Base-by-base conservation (phyloP, 768 basidiomycete genomes). In the Phaeolepiota aurea region DNA sequence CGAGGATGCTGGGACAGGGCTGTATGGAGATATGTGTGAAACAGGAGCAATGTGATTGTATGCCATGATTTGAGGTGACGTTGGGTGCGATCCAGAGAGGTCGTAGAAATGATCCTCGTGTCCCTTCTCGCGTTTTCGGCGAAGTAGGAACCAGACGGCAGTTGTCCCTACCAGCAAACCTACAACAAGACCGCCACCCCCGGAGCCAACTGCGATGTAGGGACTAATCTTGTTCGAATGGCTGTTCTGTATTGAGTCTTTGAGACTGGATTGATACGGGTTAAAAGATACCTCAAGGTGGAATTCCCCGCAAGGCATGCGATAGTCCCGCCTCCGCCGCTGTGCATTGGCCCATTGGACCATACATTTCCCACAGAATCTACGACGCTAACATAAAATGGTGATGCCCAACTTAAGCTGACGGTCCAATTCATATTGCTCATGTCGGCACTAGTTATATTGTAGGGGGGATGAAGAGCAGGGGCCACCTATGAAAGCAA, bases 371-470 rank as follows among this genome's bases (percentile, higher is more conserved):
- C 76, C 15, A 54, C 56, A 0, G 72, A 60, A 49, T 80, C 78
- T 5, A 62, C 62, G 3, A 81, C 55, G 23, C 72, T 72, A 21
- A 79, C 59, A 52, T 72, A 82, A 49, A 80, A 82, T 0, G 71
- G 69, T 1, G 66, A 64, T 1, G 69, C 71, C 64, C 71, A 76
- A 13, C 71, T 68, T 21, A 71, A 51, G 42, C 58, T 61, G 13
- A 79, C 73, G 1, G 76, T 80, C 77, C 77, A 82, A 40, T 76
- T 77, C 19, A 77, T 64, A 5, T 68, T 46, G 5, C 53, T 59
- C 48, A 50, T 58, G n/a, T 56, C 57, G 4, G 58, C 42, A 1
- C 66, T 66, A 0, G 76, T 75, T 42, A 78, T 68, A 48, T 79
- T 79, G 31, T 66, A 68, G 3, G 78, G 78, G 9, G 79, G 76